Percentiles rank a stretch among this genome's conserved stretches.
Evolutionary conservation across 129 eudicot species (phyloP).

Genomic region (Chrysanthemum lavandulifolium): DNA sequence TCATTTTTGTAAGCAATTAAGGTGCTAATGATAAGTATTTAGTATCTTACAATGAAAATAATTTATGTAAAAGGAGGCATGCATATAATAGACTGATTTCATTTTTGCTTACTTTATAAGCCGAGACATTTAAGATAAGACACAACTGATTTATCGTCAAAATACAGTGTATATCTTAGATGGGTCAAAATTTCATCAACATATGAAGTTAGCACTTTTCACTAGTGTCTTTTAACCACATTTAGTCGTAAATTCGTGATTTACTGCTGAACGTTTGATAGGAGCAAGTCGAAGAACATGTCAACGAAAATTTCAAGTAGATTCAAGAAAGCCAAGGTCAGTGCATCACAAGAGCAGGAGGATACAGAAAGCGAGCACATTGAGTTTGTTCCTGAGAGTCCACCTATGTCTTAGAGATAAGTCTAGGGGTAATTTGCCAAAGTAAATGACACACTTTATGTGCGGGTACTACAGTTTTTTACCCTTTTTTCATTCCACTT

Average conservation of each 20-base stretch:
- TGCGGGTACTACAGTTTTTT: neutral
- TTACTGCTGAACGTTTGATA: slow-evolving; percentile 2
- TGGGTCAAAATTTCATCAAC: too few relatives aligned
- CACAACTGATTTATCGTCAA: neutral
- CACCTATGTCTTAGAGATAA: slow-evolving; percentile 22
- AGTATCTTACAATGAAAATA: neutral
- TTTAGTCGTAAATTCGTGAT: neutral
- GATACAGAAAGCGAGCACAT: slow-evolving; percentile 48
- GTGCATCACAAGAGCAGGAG: slow-evolving; percentile 39
- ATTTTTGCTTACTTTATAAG: neutral
- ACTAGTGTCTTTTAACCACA: neutral
- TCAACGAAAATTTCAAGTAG: slow-evolving; percentile 64
- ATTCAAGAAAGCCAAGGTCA: slow-evolving; percentile 70
- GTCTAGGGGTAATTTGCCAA: slow-evolving; percentile 9
- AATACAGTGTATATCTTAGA: too few relatives aligned
- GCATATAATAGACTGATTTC: neutral
- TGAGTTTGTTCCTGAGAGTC: slow-evolving; percentile 70
- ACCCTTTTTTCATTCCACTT: too few relatives aligned
- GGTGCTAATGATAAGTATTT: neutral
- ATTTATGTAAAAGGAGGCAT: too few relatives aligned
- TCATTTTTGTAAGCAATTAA: too few relatives aligned
- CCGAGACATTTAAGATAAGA: too few relatives aligned
- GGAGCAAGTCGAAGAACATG: slow-evolving; percentile 37
- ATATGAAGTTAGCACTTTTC: neutral
- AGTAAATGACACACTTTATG: neutral